Conservation (phyloP, 208 protist genomes). For the Trypanosoma lewisi region DNA sequence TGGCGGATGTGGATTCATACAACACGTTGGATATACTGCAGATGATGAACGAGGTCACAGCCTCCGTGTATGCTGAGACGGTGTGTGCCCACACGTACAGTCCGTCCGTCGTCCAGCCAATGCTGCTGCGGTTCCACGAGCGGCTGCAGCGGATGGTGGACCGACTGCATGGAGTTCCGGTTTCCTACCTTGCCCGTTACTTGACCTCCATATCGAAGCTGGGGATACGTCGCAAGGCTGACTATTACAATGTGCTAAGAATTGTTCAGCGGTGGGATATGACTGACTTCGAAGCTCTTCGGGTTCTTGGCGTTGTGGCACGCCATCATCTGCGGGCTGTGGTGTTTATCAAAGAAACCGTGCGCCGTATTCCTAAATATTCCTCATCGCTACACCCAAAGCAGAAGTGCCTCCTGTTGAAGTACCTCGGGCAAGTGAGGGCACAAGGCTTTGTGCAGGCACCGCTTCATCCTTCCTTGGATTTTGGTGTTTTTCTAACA, state of each 20-base stretch:
- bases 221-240: slow-evolving; percentile 29
- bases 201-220: slow-evolving; percentile 55
- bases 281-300: slow-evolving; percentile 40
- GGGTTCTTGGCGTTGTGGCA: slow-evolving; percentile 49
- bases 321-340: slow-evolving; percentile 47
- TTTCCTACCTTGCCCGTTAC: slow-evolving; percentile 51
- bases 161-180: slow-evolving; percentile 20
- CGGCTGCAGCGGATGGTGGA: slow-evolving; percentile 11
- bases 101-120: background rate
- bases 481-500: slow-evolving; percentile 31
- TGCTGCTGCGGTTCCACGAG: slow-evolving; percentile 13
- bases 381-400: slow-evolving; percentile 20
- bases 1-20: slow-evolving; percentile 8
- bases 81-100: slow-evolving; percentile 10
- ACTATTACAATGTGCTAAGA: slow-evolving; percentile 42
- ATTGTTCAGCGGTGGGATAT: slow-evolving; percentile 34
- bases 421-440: slow-evolving; percentile 48
- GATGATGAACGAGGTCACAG: slow-evolving; percentile 49
- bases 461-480: slow-evolving; percentile 22
- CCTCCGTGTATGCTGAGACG: slow-evolving; percentile 23
- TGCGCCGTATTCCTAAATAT: slow-evolving; percentile 33
- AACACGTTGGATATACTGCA: slow-evolving; percentile 40
- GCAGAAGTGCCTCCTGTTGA: slow-evolving; percentile 48
- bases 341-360: slow-evolving; percentile 26
- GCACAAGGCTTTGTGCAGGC: slow-evolving; percentile 44